Evolutionary conservation across 345 rosid species (phyloP), one percentile per base, ranked within the genome.

Genomic region (Streptanthus diversifolius): DNA sequence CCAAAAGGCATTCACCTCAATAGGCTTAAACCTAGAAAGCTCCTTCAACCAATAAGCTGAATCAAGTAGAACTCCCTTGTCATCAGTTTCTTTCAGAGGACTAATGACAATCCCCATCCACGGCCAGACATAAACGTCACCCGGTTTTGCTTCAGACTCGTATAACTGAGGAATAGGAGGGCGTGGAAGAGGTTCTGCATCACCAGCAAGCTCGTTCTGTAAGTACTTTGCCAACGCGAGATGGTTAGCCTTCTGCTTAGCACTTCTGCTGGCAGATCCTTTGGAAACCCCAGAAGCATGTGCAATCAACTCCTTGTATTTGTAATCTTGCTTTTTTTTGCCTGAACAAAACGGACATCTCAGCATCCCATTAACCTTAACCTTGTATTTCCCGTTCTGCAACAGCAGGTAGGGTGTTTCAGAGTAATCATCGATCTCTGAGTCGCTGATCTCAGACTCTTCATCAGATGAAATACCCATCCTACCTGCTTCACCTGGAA

Each of bases 251-350:
- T 89, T 93, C 70, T 91, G 96, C 37, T 68, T 81, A 15, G 82
- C 90, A 63, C 83, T 91, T 77, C 93, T 75, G 71, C 67, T 91
- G 6, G 95, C 81, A 43, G 96, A 88, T 35, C 95, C 99, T 75
- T 84, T 89, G 19, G 84, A 86, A 55, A 89, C 96, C 8, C 97
- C 99, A 3, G 67, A 37, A 22, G 97, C 98, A 82, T 93, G 98
- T 36, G 89, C 92, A 54, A 81, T 82, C 64, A 90, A 68, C 62
- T 89, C 97, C 78, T 91, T 93, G 52, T 70, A 84, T 77, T 89
- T 87, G 83, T 93, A 89, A 40, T 85, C 89, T 68, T 86, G 97
- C 72, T 89, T 93, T 73, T 93, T 93, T 86, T 93, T 93, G 48
- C 95, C 92, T 1, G 83, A 51, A 49, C 98, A 93, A 77, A 87